Conservation (phyloP, 1,139 yeast genomes). For the Yamadazyma songkhlaensis region DNA sequence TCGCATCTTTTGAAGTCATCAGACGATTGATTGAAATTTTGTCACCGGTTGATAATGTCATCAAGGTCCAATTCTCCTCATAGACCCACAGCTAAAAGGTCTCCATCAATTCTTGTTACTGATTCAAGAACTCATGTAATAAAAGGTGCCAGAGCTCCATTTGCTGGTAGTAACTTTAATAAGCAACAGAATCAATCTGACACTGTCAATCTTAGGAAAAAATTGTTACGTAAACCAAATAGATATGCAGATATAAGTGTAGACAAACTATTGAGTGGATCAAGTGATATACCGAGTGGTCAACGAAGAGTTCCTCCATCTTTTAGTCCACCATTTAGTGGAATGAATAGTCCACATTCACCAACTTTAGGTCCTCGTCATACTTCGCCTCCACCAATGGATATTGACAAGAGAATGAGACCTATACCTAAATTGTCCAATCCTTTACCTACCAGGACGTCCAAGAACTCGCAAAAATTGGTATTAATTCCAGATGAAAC, state of each 20-base stretch:
- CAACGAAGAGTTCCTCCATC: slow-evolving; percentile 48
- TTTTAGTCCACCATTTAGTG: slow-evolving; percentile 9
- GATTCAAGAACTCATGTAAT: slow-evolving; percentile 67
- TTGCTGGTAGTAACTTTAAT: slow-evolving; percentile 61
- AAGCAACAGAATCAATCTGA: slow-evolving; percentile 32
- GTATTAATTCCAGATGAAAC: slow-evolving; percentile 74
- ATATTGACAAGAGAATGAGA: slow-evolving; percentile 23
- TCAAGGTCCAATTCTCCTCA: slow-evolving; percentile 8
- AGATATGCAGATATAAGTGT: slow-evolving; percentile 70
- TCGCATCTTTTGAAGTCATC: background rate
- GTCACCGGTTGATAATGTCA: background rate
- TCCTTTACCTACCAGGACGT: slow-evolving; percentile 78
- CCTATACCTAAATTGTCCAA: slow-evolving; percentile 59
- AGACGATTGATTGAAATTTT: background rate
- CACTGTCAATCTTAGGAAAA: slow-evolving; percentile 12
- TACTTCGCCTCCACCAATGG: slow-evolving; percentile 15
- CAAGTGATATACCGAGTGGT: slow-evolving; percentile 85
- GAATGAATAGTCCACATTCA: slow-evolving; percentile 8
- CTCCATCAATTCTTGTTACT: slow-evolving; percentile 91
- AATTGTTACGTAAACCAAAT: slow-evolving; percentile 18
- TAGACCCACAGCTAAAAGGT: slow-evolving; percentile 76
- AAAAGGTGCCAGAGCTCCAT: slow-evolving; percentile 74
- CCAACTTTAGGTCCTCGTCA: slow-evolving; percentile 8
- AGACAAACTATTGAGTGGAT: slow-evolving; percentile 65
- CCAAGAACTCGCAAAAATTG: slow-evolving; percentile 80